Conservation (phyloP, 176 grass and related monocot species). For the Urochloa ruziziensis region DNA sequence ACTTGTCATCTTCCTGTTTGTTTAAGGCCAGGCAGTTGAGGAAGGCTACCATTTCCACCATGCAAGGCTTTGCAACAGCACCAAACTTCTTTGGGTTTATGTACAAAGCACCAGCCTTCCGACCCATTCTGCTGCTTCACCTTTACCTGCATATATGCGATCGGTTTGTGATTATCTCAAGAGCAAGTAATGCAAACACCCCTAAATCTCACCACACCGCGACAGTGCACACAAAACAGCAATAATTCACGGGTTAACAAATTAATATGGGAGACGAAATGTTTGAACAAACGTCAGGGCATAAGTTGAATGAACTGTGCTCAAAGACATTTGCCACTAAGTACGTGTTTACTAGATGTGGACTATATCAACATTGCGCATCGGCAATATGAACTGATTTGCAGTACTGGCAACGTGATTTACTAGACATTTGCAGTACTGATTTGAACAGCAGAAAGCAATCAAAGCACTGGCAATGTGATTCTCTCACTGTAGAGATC, state of each 20-base stretch:
- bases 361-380: too few relatives aligned
- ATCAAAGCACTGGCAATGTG: neutral
- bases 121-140: conserved; percentile 58
- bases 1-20: conserved; percentile 84
- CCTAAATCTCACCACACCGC: neutral
- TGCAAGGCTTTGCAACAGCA: conserved; percentile 55
- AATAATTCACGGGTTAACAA: neutral
- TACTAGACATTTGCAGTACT: too few relatives aligned
- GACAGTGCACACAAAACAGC: neutral
- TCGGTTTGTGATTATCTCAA: neutral
- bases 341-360: neutral
- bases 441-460: neutral
- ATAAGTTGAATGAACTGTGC: neutral
- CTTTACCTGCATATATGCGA: neutral
- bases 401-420: too few relatives aligned
- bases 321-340: neutral
- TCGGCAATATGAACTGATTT: too few relatives aligned
- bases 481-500: neutral
- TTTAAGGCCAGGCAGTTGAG: conserved; percentile 85
- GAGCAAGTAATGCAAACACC: neutral
- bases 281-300: neutral
- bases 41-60: conserved; percentile 82
- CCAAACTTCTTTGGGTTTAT: conserved; percentile 93
- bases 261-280: neutral
- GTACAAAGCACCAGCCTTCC: conserved; percentile 75